phyloP scores from a whole-genome alignment of 73 alveolate species.

The Tetrahymena malaccensis region DNA sequence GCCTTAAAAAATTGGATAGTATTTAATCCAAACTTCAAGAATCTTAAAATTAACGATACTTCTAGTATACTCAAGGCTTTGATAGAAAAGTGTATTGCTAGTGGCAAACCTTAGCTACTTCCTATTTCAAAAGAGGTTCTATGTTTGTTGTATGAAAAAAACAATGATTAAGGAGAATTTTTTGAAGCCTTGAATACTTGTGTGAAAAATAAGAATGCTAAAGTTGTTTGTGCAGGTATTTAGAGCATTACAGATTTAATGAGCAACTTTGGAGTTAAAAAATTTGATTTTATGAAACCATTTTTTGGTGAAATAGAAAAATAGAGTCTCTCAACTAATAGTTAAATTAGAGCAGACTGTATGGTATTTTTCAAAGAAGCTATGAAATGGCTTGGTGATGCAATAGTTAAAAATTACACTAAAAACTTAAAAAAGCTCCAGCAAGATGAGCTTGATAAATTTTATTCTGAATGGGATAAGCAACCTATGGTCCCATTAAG shows the following conservation, averaged over 20 bases:
- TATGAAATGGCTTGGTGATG: conserved; percentile 66
- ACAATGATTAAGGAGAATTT: conserved; percentile 48
- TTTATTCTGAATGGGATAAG: conserved; percentile 26
- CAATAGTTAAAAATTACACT: conserved; percentile 29
- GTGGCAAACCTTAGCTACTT: conserved; percentile 52
- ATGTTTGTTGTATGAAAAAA: conserved; percentile 46
- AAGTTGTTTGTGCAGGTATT: conserved; percentile 50
- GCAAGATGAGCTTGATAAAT: conserved; percentile 45
- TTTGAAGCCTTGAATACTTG: conserved; percentile 42
- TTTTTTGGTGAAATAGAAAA: conserved; percentile 41
- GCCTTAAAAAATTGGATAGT: conserved; percentile 42
- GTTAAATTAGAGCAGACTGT: conserved; percentile 56
- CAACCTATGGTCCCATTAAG: conserved; percentile 33
- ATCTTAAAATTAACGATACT: conserved; percentile 16
- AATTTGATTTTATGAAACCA: conserved; percentile 52
- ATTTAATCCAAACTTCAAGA: conserved; percentile 24
- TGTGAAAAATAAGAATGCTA: conserved; percentile 45
- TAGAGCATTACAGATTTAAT: conserved; percentile 32
- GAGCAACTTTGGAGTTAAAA: conserved; percentile 51
- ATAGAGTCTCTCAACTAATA: conserved; percentile 42
- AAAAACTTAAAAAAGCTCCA: conserved; percentile 52
- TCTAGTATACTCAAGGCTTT: conserved; percentile 42
- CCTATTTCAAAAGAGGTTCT: conserved; percentile 40
- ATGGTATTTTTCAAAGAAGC: conserved; percentile 64
- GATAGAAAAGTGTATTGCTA: conserved; percentile 62